These are phyloP conservation scores for Rhynchosporium secalis DNA, from an alignment of 2,329 filamentous ascomycete genomes.

Conservation along the genomic window DNA sequence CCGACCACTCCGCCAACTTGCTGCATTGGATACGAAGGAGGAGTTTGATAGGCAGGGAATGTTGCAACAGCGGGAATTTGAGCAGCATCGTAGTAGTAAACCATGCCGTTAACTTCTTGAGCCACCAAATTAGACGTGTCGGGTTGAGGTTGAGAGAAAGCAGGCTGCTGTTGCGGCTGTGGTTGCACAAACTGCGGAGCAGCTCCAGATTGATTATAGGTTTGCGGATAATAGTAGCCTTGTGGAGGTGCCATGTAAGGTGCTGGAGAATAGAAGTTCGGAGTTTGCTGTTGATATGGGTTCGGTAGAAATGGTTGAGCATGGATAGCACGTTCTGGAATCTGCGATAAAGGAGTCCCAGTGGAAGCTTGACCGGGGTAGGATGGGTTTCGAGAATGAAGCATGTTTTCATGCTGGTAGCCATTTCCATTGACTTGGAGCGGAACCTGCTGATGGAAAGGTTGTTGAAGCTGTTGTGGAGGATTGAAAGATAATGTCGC, in stretches of 20 bases:
- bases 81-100: constrained; percentile 88
- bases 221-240: constrained; percentile 68
- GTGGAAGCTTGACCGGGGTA: constrained; percentile 70
- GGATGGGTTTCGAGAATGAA: constrained; percentile 66
- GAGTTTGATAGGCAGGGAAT: constrained; percentile 48
- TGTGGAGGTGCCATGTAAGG: constrained; percentile 57
- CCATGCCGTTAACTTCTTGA: constrained; percentile 93
- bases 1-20: constrained; percentile 57
- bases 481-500: constrained; percentile 52
- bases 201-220: constrained; percentile 44
- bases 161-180: constrained; percentile 37
- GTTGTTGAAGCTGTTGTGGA: constrained; percentile 71
- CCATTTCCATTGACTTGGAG: constrained; percentile 64
- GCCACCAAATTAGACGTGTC: constrained; percentile 56
- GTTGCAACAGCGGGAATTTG: constrained; percentile 55
- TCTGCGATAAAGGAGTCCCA: constrained; percentile 84
- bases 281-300: constrained; percentile 54
- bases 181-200: constrained; percentile 35
- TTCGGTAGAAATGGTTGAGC: constrained; percentile 86
- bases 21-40: constrained; percentile 56
- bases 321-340: constrained; percentile 89
- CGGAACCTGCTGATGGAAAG: constrained; percentile 95
- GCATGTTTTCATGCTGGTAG: constrained; percentile 51
- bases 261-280: constrained; percentile 54
- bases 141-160: constrained; percentile 35